Evolutionary conservation across 805 yeast species (phyloP).

Genomic region (Metschnikowia amazonensis): DNA sequence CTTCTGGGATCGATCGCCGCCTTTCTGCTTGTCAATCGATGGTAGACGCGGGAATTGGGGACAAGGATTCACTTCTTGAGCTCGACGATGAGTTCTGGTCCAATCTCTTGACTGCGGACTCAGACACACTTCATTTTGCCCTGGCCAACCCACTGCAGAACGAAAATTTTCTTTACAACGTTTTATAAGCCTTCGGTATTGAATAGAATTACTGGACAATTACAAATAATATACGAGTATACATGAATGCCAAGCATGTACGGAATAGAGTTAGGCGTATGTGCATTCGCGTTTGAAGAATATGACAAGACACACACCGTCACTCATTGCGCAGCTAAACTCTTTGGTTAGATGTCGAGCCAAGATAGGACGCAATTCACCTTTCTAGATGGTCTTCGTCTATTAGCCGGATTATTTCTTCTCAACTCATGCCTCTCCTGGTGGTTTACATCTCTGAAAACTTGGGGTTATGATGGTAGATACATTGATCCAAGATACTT

Average conservation of each 20-base stretch:
- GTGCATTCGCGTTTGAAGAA: neutral
- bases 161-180: slow-evolving; percentile 14
- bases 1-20: neutral
- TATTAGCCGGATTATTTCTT: slow-evolving; percentile 44
- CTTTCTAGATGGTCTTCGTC: slow-evolving; percentile 40
- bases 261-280: neutral
- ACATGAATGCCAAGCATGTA: neutral
- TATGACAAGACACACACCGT: neutral
- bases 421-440: slow-evolving; percentile 50
- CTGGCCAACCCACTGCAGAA: slow-evolving; percentile 16
- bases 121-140: slow-evolving; percentile 34
- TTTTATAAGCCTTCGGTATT: neutral
- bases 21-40: neutral
- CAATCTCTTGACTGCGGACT: slow-evolving; percentile 42
- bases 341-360: neutral
- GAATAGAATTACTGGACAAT: neutral
- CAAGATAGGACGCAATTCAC: slow-evolving; percentile 1
- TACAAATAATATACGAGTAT: neutral
- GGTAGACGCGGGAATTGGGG: slow-evolving; percentile 5
- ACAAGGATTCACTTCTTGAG: slow-evolving; percentile 44
- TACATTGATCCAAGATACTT: slow-evolving; percentile 44
- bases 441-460: slow-evolving; percentile 51
- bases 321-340: neutral
- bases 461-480: slow-evolving; percentile 61
- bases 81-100: slow-evolving; percentile 73